phyloP scores from a whole-genome alignment of 2,329 filamentous ascomycete species.

The Aspergillus brasiliensis region DNA sequence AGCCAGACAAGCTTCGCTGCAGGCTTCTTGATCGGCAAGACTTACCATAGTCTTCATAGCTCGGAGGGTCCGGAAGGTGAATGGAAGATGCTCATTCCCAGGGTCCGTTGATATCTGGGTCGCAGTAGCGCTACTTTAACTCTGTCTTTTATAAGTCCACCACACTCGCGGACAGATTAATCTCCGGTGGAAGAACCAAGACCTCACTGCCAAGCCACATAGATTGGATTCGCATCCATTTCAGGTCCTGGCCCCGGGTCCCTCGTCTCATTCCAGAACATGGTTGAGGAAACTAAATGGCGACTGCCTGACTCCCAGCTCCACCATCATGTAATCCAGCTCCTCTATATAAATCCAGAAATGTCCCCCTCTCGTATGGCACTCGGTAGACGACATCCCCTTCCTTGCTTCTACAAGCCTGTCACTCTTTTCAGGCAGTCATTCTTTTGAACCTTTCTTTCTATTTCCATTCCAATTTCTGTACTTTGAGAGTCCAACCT shows the following conservation, averaged over 20 bases:
- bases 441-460: background rate
- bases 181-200: background rate
- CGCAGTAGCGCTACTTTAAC: too few relatives aligned
- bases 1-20: too few relatives aligned
- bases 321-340: background rate
- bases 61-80: too few relatives aligned
- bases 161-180: background rate
- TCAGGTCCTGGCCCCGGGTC: background rate
- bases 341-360: background rate
- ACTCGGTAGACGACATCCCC: background rate
- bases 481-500: slow-evolving; percentile 7
- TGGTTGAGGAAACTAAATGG: background rate
- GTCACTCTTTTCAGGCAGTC: background rate
- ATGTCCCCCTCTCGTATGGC: background rate
- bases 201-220: background rate
- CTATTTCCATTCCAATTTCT: background rate
- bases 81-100: too few relatives aligned
- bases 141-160: too few relatives aligned
- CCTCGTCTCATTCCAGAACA: background rate
- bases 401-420: background rate
- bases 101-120: too few relatives aligned
- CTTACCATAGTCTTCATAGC: too few relatives aligned
- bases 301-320: background rate
- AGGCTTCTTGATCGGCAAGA: too few relatives aligned
- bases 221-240: background rate